Conservation (phyloP, 805 yeast genomes). For the Jamesozyma rosinii region DNA sequence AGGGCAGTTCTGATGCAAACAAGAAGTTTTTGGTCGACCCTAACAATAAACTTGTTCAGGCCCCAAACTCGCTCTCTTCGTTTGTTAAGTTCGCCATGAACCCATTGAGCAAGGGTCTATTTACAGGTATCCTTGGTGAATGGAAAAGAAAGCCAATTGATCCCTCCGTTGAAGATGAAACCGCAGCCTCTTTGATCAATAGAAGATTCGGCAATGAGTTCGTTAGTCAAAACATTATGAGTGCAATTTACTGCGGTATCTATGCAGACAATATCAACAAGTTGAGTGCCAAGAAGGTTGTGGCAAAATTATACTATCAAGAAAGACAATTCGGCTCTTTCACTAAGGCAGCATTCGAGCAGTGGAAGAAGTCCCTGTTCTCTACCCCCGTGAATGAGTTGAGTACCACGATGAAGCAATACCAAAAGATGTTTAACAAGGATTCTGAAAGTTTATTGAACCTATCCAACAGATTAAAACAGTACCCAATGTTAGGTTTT, state of each 20-base stretch:
- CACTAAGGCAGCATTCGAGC: slow-evolving; percentile 36
- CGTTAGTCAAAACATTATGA: slow-evolving; percentile 47
- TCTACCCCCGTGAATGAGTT: slow-evolving; percentile 10
- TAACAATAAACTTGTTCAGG: slow-evolving; percentile 41
- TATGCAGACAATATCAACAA: slow-evolving; percentile 75
- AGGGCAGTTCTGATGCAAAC: slow-evolving; percentile 52
- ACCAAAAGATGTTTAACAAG: slow-evolving; percentile 35
- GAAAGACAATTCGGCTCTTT: slow-evolving; percentile 57
- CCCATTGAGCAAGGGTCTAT: slow-evolving; percentile 39
- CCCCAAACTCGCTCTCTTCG: slow-evolving; percentile 38
- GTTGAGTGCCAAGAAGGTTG: slow-evolving; percentile 55
- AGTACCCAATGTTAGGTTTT: slow-evolving; percentile 55
- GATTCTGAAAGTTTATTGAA: slow-evolving; percentile 31
- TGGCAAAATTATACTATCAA: slow-evolving; percentile 45
- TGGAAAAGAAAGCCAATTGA: slow-evolving; percentile 34
- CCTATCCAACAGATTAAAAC: slow-evolving; percentile 34
- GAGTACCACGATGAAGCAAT: slow-evolving; percentile 30
- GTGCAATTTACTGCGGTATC: slow-evolving; percentile 82
- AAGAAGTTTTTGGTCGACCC: slow-evolving; percentile 53
- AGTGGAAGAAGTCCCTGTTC: slow-evolving; percentile 21
- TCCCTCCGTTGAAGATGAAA: slow-evolving; percentile 46
- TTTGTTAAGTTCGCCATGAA: slow-evolving; percentile 32
- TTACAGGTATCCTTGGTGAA: slow-evolving; percentile 42
- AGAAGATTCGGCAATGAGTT: slow-evolving; percentile 54
- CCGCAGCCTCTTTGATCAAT: slow-evolving; percentile 53